A percentile compares a stretch with the other conserved stretches of the same genome.
Conservation (phyloP, 2,329 filamentous ascomycete genomes). For the Biscogniauxia marginata region DNA sequence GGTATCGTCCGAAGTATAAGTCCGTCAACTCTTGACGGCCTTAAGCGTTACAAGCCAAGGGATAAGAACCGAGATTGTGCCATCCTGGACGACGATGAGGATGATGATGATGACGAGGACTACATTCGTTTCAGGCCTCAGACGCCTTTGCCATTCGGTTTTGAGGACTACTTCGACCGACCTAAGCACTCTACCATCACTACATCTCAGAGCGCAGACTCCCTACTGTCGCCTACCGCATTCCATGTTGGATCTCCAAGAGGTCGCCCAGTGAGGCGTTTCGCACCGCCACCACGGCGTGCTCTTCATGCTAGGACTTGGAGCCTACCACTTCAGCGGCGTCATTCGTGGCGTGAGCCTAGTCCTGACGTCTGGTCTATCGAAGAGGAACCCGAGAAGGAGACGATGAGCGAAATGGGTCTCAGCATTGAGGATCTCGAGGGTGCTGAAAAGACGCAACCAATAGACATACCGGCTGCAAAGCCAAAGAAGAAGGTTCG, state of each 20-base stretch:
- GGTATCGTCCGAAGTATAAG: constrained; percentile 54
- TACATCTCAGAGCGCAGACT: constrained; percentile 30
- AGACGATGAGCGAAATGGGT: constrained; percentile 45
- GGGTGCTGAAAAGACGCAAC: constrained; percentile 29
- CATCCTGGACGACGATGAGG: constrained; percentile 42
- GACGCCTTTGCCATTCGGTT: constrained; percentile 40
- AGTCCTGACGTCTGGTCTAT: constrained; percentile 61
- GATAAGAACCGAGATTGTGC: constrained; percentile 42
- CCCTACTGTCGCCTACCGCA: constrained; percentile 33
- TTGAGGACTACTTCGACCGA: constrained; percentile 43
- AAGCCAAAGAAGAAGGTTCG: constrained; percentile 58
- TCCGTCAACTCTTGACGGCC: constrained; percentile 54
- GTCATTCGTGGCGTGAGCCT: constrained; percentile 54
- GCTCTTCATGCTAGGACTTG: constrained; percentile 31
- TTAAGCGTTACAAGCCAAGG: constrained; percentile 43
- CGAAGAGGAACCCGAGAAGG: constrained; percentile 57
- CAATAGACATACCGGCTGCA: constrained; percentile 41
- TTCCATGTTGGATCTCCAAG: constrained; percentile 34
- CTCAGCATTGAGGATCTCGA: constrained; percentile 33
- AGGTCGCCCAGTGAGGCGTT: constrained; percentile 27
- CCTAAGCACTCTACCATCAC: constrained; percentile 32
- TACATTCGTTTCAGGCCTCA: constrained; percentile 49
- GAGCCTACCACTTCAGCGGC: constrained; percentile 39
- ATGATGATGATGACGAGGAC: constrained; percentile 46
- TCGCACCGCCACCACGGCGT: constrained; percentile 35